phyloP scores from a whole-genome alignment of 2,329 filamentous ascomycete species.

The Cercospora sojina region DNA sequence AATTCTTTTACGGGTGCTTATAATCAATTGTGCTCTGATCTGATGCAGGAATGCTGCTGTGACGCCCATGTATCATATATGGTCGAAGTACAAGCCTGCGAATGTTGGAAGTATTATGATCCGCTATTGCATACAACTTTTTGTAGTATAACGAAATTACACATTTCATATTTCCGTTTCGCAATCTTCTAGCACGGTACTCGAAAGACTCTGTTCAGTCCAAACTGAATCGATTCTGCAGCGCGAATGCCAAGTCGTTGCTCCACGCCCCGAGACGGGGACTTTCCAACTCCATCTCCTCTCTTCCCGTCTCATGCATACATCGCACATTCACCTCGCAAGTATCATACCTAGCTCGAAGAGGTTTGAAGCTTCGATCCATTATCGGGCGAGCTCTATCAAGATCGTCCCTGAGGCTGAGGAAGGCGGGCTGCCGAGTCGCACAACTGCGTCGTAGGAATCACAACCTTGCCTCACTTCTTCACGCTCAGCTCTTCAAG shows the following conservation, averaged over 20 bases:
- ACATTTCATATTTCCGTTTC: not conserved
- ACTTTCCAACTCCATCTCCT: not conserved
- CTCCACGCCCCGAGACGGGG: not conserved
- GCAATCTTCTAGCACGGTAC: not conserved
- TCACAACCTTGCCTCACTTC: not conserved
- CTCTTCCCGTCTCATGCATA: not conserved
- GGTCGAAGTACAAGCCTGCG: not conserved
- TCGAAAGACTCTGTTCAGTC: not conserved
- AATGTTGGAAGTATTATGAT: not conserved
- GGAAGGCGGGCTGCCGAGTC: not conserved
- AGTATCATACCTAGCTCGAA: not conserved
- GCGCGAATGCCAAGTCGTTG: not conserved
- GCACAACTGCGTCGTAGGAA: not conserved
- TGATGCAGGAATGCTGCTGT: too few species aligned
- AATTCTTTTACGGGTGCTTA: too few species aligned
- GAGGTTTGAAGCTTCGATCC: not conserved
- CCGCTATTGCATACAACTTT: not conserved
- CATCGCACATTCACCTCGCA: not conserved
- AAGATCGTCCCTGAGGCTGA: not conserved
- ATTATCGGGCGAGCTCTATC: not conserved
- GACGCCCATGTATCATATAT: too few species aligned
- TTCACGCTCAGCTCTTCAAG: not conserved
- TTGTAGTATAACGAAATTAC: too few species aligned
- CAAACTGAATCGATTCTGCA: not conserved
- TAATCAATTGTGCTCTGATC: too few species aligned